A percentile compares a stretch with the other conserved stretches of the same genome.
phyloP scores from a whole-genome alignment of 2,329 filamentous ascomycete species.

The Pseudocercospora macadamiae region DNA sequence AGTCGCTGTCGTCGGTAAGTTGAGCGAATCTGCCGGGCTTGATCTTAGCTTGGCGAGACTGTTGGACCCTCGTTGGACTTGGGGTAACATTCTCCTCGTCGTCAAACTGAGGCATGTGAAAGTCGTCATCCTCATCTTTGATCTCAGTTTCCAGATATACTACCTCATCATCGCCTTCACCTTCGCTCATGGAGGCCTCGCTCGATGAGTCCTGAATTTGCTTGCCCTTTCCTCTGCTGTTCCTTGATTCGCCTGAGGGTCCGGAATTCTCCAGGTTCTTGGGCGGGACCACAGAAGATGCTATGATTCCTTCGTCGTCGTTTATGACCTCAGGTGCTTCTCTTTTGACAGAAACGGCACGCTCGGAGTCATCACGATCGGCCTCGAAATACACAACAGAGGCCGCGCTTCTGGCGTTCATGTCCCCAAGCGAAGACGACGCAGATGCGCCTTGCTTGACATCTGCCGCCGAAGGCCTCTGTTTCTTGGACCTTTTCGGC shows the following conservation, averaged over 20 bases:
- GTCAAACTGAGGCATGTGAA: neutral
- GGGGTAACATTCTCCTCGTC: neutral
- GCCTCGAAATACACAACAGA: neutral
- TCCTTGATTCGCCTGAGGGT: neutral
- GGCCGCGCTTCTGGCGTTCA: neutral
- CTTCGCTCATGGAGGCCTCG: neutral
- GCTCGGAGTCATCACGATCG: neutral
- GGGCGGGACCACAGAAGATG: too few species aligned
- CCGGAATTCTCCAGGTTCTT: neutral
- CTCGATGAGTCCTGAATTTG: neutral
- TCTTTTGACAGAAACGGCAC: neutral
- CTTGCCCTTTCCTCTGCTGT: neutral
- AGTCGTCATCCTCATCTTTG: neutral
- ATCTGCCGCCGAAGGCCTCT: neutral
- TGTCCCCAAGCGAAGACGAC: neutral
- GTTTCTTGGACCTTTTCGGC: neutral
- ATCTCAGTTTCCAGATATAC: neutral
- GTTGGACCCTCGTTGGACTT: neutral
- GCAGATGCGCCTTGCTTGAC: neutral
- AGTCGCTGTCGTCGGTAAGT: neutral
- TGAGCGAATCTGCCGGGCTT: neutral
- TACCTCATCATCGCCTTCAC: neutral
- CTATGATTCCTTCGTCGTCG: neutral
- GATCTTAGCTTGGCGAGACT: neutral
- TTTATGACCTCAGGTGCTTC: neutral